phyloP scores from a whole-genome alignment of 2,329 filamentous ascomycete genomes.

The Aspergillus sp. region DNA sequence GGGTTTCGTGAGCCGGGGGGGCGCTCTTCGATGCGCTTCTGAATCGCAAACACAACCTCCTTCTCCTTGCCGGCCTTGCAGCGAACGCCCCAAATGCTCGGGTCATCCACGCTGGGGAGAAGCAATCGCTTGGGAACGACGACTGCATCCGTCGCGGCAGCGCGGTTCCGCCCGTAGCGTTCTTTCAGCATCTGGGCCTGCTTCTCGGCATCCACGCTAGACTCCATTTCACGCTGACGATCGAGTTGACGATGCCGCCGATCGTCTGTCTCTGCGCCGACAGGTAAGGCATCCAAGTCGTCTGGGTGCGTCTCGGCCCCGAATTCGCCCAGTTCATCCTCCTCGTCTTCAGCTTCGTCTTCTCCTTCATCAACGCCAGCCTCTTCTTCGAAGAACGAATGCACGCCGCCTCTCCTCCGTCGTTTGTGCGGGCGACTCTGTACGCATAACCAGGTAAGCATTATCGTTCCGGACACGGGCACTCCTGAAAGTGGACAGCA shows the following conservation, averaged over 20 bases:
- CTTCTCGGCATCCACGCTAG: constrained; percentile 86
- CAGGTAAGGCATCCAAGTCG: constrained; percentile 67
- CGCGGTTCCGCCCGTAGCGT: constrained; percentile 72
- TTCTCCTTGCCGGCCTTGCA: constrained; percentile 94
- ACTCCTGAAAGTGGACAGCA: constrained; percentile 3
- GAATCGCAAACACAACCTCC: constrained; percentile 78
- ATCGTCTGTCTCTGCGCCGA: constrained; percentile 74
- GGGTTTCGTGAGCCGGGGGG: constrained; percentile 64
- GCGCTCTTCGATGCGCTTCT: constrained; percentile 78
- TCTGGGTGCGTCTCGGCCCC: constrained; percentile 86
- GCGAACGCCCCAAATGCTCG: constrained; percentile 87
- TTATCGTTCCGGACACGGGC: no score
- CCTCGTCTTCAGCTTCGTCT: constrained; percentile 80
- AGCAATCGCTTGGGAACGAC: constrained; percentile 78
- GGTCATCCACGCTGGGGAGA: constrained; percentile 87
- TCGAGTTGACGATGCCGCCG: constrained; percentile 89
- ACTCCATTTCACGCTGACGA: constrained; percentile 75
- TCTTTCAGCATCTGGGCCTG: constrained; percentile 79
- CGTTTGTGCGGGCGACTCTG: constrained; percentile 71
- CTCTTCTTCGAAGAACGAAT: constrained; percentile 93
- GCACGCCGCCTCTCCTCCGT: constrained; percentile 60
- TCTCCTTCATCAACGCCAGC: constrained; percentile 94
- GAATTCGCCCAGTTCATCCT: constrained; percentile 75
- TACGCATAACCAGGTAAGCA: no score
- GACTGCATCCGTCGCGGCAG: constrained; percentile 58